Evolutionary conservation across 805 yeast species (phyloP).

Genomic region (Babjeviella inositovora): DNA sequence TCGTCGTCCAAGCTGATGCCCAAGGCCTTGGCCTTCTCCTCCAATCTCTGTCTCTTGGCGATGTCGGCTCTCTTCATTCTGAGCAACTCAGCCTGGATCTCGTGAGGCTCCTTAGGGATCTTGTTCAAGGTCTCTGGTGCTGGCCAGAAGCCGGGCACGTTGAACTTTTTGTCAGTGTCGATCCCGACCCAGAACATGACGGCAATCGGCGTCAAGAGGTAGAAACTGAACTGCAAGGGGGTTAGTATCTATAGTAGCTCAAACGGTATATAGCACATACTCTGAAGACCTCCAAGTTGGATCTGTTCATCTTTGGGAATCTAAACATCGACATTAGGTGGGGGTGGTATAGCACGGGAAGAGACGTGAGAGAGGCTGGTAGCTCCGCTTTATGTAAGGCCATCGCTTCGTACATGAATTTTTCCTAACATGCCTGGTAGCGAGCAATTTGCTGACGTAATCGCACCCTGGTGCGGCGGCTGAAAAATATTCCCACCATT

Average conservation of each 20-base stretch:
- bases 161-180: conserved; percentile 77
- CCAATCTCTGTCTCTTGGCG: conserved; percentile 60
- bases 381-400: too few species aligned
- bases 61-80: conserved; percentile 64
- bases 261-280: conserved; percentile 8
- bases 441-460: too few species aligned
- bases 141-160: conserved; percentile 94
- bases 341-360: too few species aligned
- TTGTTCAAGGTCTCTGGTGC: conserved; percentile 85
- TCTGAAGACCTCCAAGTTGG: conserved; percentile 37
- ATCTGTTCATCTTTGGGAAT: conserved; percentile 20
- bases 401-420: too few species aligned
- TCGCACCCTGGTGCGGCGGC: too few species aligned
- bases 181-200: conserved; percentile 90
- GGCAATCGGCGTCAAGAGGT: conserved; percentile 72
- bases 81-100: conserved; percentile 81
- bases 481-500: too few species aligned
- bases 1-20: conserved; percentile 45
- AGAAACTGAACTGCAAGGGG: conserved; percentile 51
- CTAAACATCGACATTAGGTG: conserved; percentile 10
- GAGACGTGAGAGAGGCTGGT: too few species aligned
- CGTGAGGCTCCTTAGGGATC: conserved; percentile 86
- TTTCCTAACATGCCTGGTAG: too few species aligned
- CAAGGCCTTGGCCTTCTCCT: conserved; percentile 50
- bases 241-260: conserved; percentile 3